Evolutionary conservation across 2,329 filamentous ascomycete genomes (phyloP), one percentile per base, ranked within the genome.

Genomic region (Diaporthe sp.): DNA sequence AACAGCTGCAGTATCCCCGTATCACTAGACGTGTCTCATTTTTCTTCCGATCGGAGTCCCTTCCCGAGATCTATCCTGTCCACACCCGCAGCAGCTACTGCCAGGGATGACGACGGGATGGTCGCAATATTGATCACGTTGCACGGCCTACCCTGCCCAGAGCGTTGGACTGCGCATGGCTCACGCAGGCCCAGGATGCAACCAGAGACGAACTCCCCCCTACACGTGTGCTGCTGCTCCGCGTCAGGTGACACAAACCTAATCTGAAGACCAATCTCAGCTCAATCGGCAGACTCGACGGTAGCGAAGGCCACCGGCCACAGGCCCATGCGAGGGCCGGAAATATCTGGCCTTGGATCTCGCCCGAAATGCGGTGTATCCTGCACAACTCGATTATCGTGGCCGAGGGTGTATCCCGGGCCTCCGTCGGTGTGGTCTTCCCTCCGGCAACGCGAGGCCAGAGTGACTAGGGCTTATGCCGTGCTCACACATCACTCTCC

Each of bases 41-140:
- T 63, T 55, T 71, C 42, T 56, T 50, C 56, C 71, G 74, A 73
- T 75, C 73, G 71, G 71, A 63, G 65, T 51, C 32, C 30, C 50
- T 39, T 61, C 59, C 74, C 74, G 71, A 71, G 74, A 73, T 75
- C 65, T 55, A 39, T 63, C 35, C 69, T 71, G 70, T 63, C 25
- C 35, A 47, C 44, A 71, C 47, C 32, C 50, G 70, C 70, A 71
- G 32, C 47, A 37, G 47, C 56, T 61, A 32, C 50, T 30, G 30
- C 58, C 55, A 51, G 44, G 44, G 42, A 61, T 59, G 44, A n/a
- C 27, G 35, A 32, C 37, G 10, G n/a, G 15, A 63, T 42, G 55
- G 44, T 61, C 47, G 70, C 56, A 47, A 55, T 63, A 37, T 39
- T 71, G 56, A 68, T 53, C 63, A 61, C 56, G 70, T 71, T 53